Evolutionary conservation across 345 rosid species (phyloP), one percentile per base, ranked within the genome.

Genomic region (Populus simonii): DNA sequence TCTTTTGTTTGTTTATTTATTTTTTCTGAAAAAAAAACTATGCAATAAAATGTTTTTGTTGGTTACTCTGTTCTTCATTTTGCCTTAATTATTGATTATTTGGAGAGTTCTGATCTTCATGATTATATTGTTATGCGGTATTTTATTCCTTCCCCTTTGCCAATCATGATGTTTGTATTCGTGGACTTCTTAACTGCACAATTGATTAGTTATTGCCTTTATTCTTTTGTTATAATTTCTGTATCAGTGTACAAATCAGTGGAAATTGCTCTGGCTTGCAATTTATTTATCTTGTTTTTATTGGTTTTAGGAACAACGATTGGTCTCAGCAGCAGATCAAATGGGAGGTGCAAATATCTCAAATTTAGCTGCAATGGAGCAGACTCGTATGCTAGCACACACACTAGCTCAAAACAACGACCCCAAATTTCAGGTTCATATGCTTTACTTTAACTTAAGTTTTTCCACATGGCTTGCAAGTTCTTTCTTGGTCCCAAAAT

Each of bases 321-420:
- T 96, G 88, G 82, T 53, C 59, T 53, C 88, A 84, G 76, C 91
- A 49, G 53, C 74, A 31, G 90, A 82, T 83, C 93, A 84, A 84
- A 87, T 89, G 90, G 83, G 94, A 84, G 90, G 93, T 70, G 87
- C 83, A 77, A 85, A 87, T 62, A 79, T 88, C 66, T 82, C 90
- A 76, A 89, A 81, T 84, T 79, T 89, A 72, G 94, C 96, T 74
- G 94, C 98, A 73, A 92, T 90, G 94, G 97, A 96, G 92, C 99
- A 96, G 86, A 94, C 93, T 78, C 98, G 93, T 41, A 87, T 89
- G 92, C 99, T 96, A 78, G 98, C 98, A 6, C 92, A 90, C 80
- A 96, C 98, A 43, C 84, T 96, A 79, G 90, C 97, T 74, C 97
- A 90, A 85, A 93, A 94, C 74, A 82, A 85, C 78, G 94, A 94